Base-by-base conservation (phyloP, 345 rosid species). In the Atalantia buxifolia region DNA sequence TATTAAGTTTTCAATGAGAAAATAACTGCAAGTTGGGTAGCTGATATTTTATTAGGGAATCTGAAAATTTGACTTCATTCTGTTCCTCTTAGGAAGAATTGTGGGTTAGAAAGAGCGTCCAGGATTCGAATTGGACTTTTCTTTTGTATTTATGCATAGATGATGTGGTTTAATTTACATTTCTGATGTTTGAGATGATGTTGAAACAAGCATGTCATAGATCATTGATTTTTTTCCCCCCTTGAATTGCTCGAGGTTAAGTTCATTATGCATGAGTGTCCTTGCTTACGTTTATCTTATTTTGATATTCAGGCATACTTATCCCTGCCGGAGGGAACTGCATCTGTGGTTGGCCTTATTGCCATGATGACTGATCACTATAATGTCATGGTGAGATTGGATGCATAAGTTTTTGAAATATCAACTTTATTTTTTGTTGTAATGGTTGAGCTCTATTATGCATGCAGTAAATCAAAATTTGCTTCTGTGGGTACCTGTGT, bases 311-410 rank as follows among this genome's bases (percentile, higher is more conserved):
- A 97, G 99, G 98, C 97, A 66, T 97, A 94, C 84, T 82, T 97
- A 79, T 94, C 99, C 71, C 88, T 97, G 62, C 99, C 98, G 1
- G 98, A 94, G 81, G 98, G 98, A 83, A 91, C 86, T 30, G 98
- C 98, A 80, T 94, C 99, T 53, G 96, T 93, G 68, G 88, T 90
- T 80, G 99, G 99, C 83, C 94, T 97, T 56, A 86, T 90, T 83
- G 99, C 99, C 35, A 94, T 94, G 99, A 92, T 97, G 98, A 93
- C 94, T 0, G 99, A 94, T 86, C 98, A 97, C 81, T 97, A 94
- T 78, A 89, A 83, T 82, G 92, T 90, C 80, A 70, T 92, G 96
- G 99, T 97, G 89, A 80, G 93, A 64, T 75, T 76, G 33, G 35
- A 66, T 78, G 3, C 16, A 21, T 21, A 22, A 31, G 36, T 18